Base-by-base conservation (phyloP, 2,329 filamentous ascomycete genomes). In the Alternaria gaisen region DNA sequence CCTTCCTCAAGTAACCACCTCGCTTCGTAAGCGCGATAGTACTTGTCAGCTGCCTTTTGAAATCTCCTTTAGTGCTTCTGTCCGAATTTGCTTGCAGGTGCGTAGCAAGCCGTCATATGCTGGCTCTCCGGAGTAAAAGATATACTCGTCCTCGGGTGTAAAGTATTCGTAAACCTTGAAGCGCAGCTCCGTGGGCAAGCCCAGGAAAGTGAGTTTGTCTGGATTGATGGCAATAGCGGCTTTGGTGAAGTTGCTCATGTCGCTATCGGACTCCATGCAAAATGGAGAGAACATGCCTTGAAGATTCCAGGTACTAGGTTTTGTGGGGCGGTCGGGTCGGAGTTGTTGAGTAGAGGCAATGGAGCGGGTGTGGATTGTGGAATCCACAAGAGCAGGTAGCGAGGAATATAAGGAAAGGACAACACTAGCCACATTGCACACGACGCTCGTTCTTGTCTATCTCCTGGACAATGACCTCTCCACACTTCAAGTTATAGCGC, bases 41-140 rank as follows among this genome's bases (percentile, higher is more conserved):
- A 47, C 28, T 9, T 5, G 10, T 47, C 18, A 12, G 28, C 26
- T 2, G 44, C 44, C 26, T 32, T 47, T 10, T 22, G 28, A 11
- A 11, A 47, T 32, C 7, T 32, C 28, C 11, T 16, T 47, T 16
- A 12, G 44, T 14, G 18, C 28, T 47, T 47, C 28, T 3, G 20
- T 30, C 30, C 44, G 44, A 3, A 47, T 47, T 9, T 47, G 26
- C n/a, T 47, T 47, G 28, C 44, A 32, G 8, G 30, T 47, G 7
- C 30, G 28, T 22, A 4, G 1, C 4, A 47, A 18, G 2, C 1
- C 6, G 18, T 47, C 24, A 22, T 47, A 32, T 9, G 14, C 8
- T 32, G n/a, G 30, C 2, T 18, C 4, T 1, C 1, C 14, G 1
- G n/a, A 18, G 11, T 12, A 2, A 8, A 4, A 47, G 1, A 4